Conservation (phyloP, 352 stramenopile genomes). For the Proteromonas lacertae region DNA sequence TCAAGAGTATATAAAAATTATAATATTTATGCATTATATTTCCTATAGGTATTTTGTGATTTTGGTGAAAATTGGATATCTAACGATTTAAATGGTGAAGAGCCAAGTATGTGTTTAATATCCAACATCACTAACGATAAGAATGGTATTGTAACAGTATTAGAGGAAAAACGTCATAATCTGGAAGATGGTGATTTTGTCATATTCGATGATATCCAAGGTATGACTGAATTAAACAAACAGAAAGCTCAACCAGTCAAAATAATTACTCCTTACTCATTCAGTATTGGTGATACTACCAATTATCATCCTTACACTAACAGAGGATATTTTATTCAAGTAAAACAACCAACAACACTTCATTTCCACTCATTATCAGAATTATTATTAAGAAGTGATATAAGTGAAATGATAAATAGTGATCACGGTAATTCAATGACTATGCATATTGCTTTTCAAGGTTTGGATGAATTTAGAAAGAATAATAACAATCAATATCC, state of each 20-base stretch:
- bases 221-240: constrained; percentile 34
- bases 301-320: constrained; percentile 15
- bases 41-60: constrained; percentile 81
- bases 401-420: constrained; percentile 44
- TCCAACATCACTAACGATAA: constrained; percentile 43
- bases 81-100: constrained; percentile 59
- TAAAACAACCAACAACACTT: constrained; percentile 36
- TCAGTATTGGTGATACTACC: constrained; percentile 32
- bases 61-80: constrained; percentile 75
- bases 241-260: not conserved
- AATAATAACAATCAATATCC: not conserved
- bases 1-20: no score
- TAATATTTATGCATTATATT: no score
- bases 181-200: constrained; percentile 80
- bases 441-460: constrained; percentile 40
- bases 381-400: constrained; percentile 19
- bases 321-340: constrained; percentile 38
- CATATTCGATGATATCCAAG: constrained; percentile 66
- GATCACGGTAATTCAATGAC: constrained; percentile 33
- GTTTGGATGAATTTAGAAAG: constrained; percentile 23
- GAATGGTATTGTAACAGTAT: constrained; percentile 56
- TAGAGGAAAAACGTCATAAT: constrained; percentile 78
- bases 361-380: constrained; percentile 28
- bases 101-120: constrained; percentile 55
- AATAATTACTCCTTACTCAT: constrained; percentile 10